Percentiles rank a stretch among this genome's conserved stretches.
These are phyloP conservation scores for Hortiboletus rubellus DNA, from an alignment of 1,284 basidiomycete species.

Conservation along the genomic window DNA sequence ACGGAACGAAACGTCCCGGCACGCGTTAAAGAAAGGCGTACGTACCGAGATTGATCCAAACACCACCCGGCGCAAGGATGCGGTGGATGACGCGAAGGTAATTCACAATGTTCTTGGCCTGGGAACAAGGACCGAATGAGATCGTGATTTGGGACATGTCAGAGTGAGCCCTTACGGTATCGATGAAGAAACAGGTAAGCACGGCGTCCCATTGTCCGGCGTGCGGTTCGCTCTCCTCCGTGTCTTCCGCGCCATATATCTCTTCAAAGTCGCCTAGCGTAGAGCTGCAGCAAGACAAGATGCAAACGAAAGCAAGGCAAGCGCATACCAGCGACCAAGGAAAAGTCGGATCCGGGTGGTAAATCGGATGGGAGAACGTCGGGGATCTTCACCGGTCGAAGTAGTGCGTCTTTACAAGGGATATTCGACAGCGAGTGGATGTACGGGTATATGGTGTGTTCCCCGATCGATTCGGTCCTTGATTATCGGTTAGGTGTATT, in stretches of 20 bases:
- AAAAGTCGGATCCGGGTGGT: slow-evolving; percentile 66
- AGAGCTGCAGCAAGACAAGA: not conserved
- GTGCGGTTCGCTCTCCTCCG: slow-evolving; percentile 58
- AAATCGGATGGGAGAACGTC: slow-evolving; percentile 80
- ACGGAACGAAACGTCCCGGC: not conserved
- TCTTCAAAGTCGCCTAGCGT: slow-evolving; percentile 85
- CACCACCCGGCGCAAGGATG: slow-evolving; percentile 78
- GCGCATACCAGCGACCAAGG: slow-evolving; percentile 74
- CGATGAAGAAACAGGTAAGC: slow-evolving; percentile 97
- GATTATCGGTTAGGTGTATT: not conserved
- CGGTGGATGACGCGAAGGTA: slow-evolving; percentile 83
- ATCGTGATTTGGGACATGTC: not conserved
- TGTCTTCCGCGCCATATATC: slow-evolving; percentile 69
- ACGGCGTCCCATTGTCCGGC: slow-evolving; percentile 84
- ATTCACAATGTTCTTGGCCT: slow-evolving; percentile 92
- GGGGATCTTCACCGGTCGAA: slow-evolving; percentile 72
- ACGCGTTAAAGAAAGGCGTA: not conserved
- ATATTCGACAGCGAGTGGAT: slow-evolving; percentile 89
- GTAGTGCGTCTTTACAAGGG: slow-evolving; percentile 56
- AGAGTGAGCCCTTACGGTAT: slow-evolving; percentile 61
- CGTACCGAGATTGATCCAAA: slow-evolving; percentile 88
- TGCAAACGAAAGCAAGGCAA: not conserved
- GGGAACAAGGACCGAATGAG: slow-evolving; percentile 4
- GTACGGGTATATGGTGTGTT: slow-evolving; percentile 83
- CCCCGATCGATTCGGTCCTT: slow-evolving; percentile 65